Base-by-base conservation (phyloP, 169 alveolate genomes). In the Plasmodium billcollinsi region DNA sequence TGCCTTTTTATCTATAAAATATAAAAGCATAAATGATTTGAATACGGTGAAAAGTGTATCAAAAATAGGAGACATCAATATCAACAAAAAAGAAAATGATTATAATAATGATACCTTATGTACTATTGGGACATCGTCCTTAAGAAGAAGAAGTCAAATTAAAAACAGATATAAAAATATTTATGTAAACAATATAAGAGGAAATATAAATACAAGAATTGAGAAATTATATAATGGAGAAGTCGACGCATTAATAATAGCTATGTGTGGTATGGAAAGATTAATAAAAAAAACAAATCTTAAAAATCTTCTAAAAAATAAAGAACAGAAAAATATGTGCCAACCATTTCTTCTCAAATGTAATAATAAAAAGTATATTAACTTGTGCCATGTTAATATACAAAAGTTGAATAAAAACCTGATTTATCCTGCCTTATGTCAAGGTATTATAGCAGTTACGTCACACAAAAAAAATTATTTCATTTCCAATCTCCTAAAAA, bases 261-360 rank as follows among this genome's bases (percentile, higher is more conserved):
- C 89, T 43, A n/a, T 65, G 29, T 78, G 89, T 52, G 89, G 89
- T n/a, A 58, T 78, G 45, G 89, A 78, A 45, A 78, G 89, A 52
- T 49, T 78, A 78, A 12, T 58, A 66, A 52, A 62, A 54, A 78
- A 65, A 24, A 52, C 65, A 45, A 47, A 3, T 11, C 15, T 78
- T 15, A 4, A 56, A 26, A 12, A 78, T 50, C 29, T 78, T 20
- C 54, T 78, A 45, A 71, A 71, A 24, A 52, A 47, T 54, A 21
- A 67, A 0, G 58, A 73, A 45, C 43, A 24, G 12, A n/a, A 69
- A 20, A 18, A 24, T 24, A 50, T 26, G 2, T 1, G 1, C 33
- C 50, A 78, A 66, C 52, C 66, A n/a, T 39, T 43, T 66, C 18
- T 73, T 26, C 50, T 78, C 54, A 66, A 49, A 14, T 45, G 67